Evolutionary conservation across 805 yeast species (phyloP), one percentile per base, ranked within the genome.

Genomic region (Candida peoriensis): DNA sequence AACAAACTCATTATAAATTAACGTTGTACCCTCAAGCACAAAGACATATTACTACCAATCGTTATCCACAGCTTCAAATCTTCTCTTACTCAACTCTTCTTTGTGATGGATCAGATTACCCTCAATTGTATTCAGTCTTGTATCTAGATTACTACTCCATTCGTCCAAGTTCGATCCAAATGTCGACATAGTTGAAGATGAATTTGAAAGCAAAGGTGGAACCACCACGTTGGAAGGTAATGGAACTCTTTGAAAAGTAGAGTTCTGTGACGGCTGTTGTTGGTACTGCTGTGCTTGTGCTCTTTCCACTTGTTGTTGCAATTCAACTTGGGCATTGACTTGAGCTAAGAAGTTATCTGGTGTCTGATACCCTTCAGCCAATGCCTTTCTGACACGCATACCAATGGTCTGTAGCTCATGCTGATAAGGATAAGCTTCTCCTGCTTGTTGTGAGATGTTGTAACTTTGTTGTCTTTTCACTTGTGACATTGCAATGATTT

Each of bases 331-430:
- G 18, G 22, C 7, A 34, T 38, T 33, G 28, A 44, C 9, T 9
- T 40, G 37, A 3, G 38, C 28, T 14, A 41, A 38, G 21, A 41
- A 27, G 32, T 38, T 43, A 20, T 44, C 47, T 16, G 46, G 39
- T 8, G 43, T 41, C 41, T 57, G 54, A 52, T 79, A 78, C 2
- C 88, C 88, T 28, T 78, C 77, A 22, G 73, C 65, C 4, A 81
- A 75, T 3, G 81, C 67, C 46, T 79, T 78, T 49, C 90, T 70
- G 39, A 82, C 74, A 42, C 86, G 67, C 86, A 79, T 81, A 0
- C 87, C 88, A 6, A 81, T 50, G 1, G 78, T 69, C 26, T 76
- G 68, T 17, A 81, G 63, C 18, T 63, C 54, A 32, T 48, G 46
- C 41, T 58, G 63, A 39, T 56, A 28, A 56, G 64, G 11, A 55